A percentile compares a stretch with the other conserved stretches of the same genome.
Conservation (phyloP, 306 rosid genomes). For the Styphnolobium japonicum region DNA sequence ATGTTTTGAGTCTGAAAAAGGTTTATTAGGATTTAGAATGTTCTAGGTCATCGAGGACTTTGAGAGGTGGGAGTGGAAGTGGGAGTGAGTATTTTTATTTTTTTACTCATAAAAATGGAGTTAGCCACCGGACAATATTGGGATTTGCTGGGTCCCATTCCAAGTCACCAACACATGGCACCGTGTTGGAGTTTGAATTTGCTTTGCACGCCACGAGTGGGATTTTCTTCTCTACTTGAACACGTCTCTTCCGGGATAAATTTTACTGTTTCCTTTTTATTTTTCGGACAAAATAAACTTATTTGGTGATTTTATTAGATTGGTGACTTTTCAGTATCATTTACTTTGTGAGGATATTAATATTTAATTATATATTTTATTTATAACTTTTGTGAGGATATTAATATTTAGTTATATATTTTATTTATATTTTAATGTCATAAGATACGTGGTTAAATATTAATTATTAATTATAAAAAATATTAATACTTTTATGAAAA, state of each 20-base stretch:
- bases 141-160: constrained; percentile 36
- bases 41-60: background rate
- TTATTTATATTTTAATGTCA: no score
- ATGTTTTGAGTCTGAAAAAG: background rate
- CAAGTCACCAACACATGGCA: constrained; percentile 50
- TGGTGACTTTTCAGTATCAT: no score
- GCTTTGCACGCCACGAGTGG: constrained; percentile 40
- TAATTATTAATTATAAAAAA: no score
- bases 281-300: background rate
- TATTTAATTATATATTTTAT: no score
- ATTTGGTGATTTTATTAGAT: background rate
- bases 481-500: no score
- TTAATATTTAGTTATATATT: no score
- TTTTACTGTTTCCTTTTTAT: background rate
- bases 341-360: no score
- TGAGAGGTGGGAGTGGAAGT: background rate
- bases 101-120: background rate
- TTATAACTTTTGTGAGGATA: no score
- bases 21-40: background rate
- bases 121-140: constrained; percentile 11
- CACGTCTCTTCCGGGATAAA: constrained; percentile 20
- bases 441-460: no score
- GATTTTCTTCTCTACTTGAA: background rate
- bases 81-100: background rate
- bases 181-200: constrained; percentile 43